Evolutionary conservation across 495 filamentous ascomycete species (phyloP).

Genomic region (Talaromyces trachyspermus): DNA sequence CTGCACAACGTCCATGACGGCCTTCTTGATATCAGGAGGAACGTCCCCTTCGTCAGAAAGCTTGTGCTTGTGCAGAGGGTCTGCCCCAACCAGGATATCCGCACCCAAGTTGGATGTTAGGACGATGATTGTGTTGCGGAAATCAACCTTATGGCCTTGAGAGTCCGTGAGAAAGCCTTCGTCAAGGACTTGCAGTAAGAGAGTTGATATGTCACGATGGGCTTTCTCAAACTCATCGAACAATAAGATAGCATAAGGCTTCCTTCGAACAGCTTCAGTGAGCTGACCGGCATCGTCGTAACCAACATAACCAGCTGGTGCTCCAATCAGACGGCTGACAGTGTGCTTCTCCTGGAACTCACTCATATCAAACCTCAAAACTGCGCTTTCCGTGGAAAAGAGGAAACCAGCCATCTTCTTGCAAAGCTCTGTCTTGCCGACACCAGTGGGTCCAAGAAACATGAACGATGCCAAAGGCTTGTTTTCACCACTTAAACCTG

Average conservation of each 20-base stretch:
- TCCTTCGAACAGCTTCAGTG: conserved; percentile 89
- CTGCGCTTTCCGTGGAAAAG: conserved; percentile 84
- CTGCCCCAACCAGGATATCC: conserved; percentile 39
- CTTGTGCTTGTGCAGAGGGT: conserved; percentile 35
- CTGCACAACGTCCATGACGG: conserved; percentile 85
- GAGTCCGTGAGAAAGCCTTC: conserved; percentile 94
- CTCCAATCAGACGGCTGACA: conserved; percentile 83
- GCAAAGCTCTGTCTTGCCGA: conserved; percentile 95
- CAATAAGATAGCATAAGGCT: conserved; percentile 89
- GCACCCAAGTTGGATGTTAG: conserved; percentile 84
- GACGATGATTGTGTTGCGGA: conserved; percentile 92
- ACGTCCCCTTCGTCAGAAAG: conserved; percentile 57
- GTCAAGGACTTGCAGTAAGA: conserved; percentile 93
- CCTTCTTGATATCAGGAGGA: conserved; percentile 57
- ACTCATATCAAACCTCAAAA: conserved; percentile 93
- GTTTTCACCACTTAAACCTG: conserved; percentile 85
- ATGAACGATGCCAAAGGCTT: conserved; percentile 90
- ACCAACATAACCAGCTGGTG: conserved; percentile 88
- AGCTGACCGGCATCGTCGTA: conserved; percentile 97
- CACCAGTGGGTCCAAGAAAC: conserved; percentile 94
- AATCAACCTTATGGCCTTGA: conserved; percentile 94
- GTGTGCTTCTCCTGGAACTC: conserved; percentile 98
- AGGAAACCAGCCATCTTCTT: conserved; percentile 92
- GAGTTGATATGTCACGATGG: conserved; percentile 85
- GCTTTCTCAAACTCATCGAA: conserved; percentile 99